These are phyloP conservation scores for Iberis pinnata DNA, from an alignment of 345 rosid species.

Conservation along the genomic window DNA sequence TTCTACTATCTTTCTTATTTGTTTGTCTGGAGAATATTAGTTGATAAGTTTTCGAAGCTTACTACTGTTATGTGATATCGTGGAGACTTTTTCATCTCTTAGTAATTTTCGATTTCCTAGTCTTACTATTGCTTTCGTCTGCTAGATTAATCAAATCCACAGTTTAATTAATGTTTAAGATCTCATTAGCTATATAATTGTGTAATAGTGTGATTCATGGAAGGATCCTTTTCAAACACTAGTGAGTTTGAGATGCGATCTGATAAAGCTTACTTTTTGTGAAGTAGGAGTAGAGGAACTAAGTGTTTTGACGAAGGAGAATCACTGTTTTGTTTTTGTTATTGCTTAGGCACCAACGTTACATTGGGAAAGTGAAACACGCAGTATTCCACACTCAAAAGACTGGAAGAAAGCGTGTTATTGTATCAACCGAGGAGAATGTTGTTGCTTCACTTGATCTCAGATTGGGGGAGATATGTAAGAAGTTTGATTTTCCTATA, in stretches of 20 bases:
- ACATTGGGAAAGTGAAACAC: constrained; percentile 87
- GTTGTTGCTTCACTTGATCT: constrained; percentile 95
- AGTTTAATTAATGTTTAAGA: constrained; percentile 1
- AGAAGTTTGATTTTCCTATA: constrained; percentile 20
- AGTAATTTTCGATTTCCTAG: constrained; percentile 2
- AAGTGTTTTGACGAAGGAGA: not conserved
- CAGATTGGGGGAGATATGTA: constrained; percentile 86
- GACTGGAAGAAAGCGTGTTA: constrained; percentile 88
- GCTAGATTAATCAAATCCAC: not conserved
- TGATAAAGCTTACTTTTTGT: constrained; percentile 10
- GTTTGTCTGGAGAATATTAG: not conserved
- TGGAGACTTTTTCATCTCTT: not conserved
- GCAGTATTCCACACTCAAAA: constrained; percentile 96
- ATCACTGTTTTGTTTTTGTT: not conserved
- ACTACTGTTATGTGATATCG: not conserved
- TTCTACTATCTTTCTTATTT: not conserved
- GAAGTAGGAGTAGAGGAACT: not conserved
- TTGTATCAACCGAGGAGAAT: constrained; percentile 88
- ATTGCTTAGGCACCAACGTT: constrained; percentile 65
- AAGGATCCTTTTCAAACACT: not conserved
- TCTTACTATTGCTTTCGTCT: constrained; percentile 1
- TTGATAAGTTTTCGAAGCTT: no score
- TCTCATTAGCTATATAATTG: constrained; percentile 6
- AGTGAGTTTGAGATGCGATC: constrained; percentile 25
- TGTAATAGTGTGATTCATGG: not conserved